Base-by-base conservation (phyloP, 2,329 filamentous ascomycete species). In the Anthostomella pinea region DNA sequence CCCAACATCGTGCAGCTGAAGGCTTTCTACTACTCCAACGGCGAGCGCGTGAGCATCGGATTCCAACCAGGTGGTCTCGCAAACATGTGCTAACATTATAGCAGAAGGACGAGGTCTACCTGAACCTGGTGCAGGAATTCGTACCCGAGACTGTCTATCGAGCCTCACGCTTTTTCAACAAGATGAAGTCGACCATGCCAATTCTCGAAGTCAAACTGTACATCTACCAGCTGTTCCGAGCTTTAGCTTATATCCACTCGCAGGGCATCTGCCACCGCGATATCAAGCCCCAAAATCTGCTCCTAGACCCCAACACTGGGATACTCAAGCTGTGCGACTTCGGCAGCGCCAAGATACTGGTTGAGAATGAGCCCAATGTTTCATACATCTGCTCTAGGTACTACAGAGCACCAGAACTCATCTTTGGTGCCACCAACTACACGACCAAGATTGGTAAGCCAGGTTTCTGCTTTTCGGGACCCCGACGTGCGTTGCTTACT, bases 331-430 rank as follows among this genome's bases (percentile, higher is more conserved):
- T 98, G 41, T 98, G 93, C 69, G 93, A 98, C 72, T 98, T 98
- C 64, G 93, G 93, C 52, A 97, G 91, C 63, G 93, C 93, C 48
- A 98, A 98, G 75, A 98, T 98, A 49, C 71, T 98, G 51, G 88
- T 98, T 35, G 91, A 96, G 69, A 96, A 97, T 58, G 93, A 98
- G 73, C 93, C 93, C 36, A 98, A 98, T 55, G 93, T 98, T 35
- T 98, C 93, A 34, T 98, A 98, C 76, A 98, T 98, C 59, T 98
- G 93, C 74, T 98, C 93, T 44, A 83, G 93, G 58, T 98, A 98
- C 75, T 98, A 98, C 73, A 85, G 93, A 59, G 93, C 93, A 32
- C 93, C 93, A 2, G 93, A 98, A 67, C 76, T 98, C 63, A 98
- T 98, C 59, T 98, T 98, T 59, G 93, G 93, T 53, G 93, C 93